A percentile compares a stretch with the other conserved stretches of the same genome.
Conservation (phyloP, 768 basidiomycete genomes). For the Mycena haematopus region DNA sequence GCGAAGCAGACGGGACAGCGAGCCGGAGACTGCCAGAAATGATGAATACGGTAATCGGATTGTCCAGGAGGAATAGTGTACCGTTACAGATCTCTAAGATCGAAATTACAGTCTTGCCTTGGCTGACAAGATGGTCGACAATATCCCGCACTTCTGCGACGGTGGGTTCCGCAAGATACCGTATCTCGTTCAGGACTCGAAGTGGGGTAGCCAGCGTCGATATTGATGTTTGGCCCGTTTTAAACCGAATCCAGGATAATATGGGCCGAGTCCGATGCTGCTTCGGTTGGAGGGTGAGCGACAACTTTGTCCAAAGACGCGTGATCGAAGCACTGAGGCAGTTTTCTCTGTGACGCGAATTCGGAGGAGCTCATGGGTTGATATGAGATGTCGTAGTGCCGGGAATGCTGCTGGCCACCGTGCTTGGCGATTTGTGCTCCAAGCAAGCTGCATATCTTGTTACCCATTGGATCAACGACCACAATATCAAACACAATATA, state of each 20-base stretch:
- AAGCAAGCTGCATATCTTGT: not conserved
- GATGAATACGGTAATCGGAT: not conserved
- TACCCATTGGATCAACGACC: not conserved
- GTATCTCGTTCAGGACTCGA: not conserved
- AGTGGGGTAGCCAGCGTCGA: not conserved
- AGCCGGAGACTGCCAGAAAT: not conserved
- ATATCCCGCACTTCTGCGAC: not conserved
- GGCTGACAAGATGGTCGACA: not conserved
- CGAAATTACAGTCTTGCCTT: not conserved
- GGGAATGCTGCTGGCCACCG: not conserved
- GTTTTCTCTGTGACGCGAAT: not conserved
- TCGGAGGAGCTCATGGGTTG: not conserved
- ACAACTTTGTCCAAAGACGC: not conserved
- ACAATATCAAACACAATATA: not conserved
- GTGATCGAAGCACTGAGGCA: not conserved
- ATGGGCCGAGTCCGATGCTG: not conserved
- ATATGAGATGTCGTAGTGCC: not conserved
- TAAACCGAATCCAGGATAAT: not conserved
- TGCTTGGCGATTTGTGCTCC: not conserved
- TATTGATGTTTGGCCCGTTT: not conserved
- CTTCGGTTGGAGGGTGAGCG: not conserved
- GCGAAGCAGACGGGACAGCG: not conserved
- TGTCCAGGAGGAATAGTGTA: not conserved
- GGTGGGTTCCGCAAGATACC: not conserved
- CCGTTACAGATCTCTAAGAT: slow-evolving; percentile 7